A percentile compares a stretch with the other conserved stretches of the same genome.
phyloP scores from a whole-genome alignment of 331 rosid genomes.

The Telfairia occidentalis region DNA sequence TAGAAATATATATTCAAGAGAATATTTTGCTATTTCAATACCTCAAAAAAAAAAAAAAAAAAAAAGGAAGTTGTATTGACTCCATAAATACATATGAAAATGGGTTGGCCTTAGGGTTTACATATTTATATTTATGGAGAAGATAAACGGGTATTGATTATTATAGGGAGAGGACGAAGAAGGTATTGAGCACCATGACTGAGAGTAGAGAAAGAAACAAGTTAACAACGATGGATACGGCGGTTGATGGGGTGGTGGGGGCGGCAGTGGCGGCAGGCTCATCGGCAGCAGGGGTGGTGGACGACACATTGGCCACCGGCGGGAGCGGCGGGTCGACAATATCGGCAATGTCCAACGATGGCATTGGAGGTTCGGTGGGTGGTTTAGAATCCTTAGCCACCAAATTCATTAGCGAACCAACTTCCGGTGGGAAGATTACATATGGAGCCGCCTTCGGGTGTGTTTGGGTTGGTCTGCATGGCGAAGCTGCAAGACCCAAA shows the following conservation, averaged over 20 bases:
- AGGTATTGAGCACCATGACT: conserved; percentile 15
- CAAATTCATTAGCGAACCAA: conserved; percentile 30
- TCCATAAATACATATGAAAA: background rate
- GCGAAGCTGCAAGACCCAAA: conserved; percentile 31
- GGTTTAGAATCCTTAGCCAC: conserved; percentile 15
- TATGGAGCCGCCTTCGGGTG: conserved; percentile 3
- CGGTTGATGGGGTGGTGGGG: conserved; percentile 15
- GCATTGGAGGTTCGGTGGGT: conserved; percentile 32
- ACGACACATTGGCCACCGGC: conserved; percentile 10
- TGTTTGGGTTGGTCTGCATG: conserved; percentile 31
- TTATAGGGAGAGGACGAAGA: conserved; percentile 9
- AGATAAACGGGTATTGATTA: conserved; percentile 1
- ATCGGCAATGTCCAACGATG: conserved; percentile 27
- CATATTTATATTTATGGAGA: background rate
- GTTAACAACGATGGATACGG: conserved; percentile 23
- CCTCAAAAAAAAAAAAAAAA: background rate
- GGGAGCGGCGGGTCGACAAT: conserved; percentile 86
- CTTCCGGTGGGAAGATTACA: conserved; percentile 26
- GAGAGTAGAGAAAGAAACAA: conserved; percentile 20
- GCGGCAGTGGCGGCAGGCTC: conserved; percentile 1
- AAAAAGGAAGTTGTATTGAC: background rate
- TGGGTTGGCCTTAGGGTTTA: background rate
- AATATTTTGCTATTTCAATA: background rate
- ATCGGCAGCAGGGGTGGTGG: background rate
- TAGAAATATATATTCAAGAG: background rate